Percentiles rank a stretch among this genome's conserved stretches.
Evolutionary conservation across 1,284 basidiomycete species (phyloP).

Genomic region (Peniophora sp.): DNA sequence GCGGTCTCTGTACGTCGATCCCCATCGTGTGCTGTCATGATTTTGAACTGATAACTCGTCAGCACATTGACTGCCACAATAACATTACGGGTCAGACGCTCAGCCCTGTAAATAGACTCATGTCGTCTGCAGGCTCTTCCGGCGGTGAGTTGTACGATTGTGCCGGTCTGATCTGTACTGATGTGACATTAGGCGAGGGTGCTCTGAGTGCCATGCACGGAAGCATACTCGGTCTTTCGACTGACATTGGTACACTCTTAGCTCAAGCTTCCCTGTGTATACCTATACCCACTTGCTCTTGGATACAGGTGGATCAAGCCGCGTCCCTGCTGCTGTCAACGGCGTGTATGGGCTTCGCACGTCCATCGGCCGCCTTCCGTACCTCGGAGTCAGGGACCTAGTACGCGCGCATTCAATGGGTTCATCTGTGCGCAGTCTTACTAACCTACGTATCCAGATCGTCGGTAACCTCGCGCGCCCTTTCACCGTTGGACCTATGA

Average conservation of each 20-base stretch:
- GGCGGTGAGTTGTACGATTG: background rate
- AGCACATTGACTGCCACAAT: background rate
- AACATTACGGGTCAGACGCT: background rate
- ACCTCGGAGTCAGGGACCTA: background rate
- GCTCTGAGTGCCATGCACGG: constrained; percentile 1
- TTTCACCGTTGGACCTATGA: background rate
- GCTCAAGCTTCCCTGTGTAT: too few species aligned
- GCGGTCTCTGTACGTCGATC: background rate
- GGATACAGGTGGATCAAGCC: background rate
- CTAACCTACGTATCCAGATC: too few species aligned
- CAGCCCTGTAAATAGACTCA: background rate
- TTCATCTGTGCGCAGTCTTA: background rate
- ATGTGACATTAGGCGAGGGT: background rate
- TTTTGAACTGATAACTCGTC: background rate
- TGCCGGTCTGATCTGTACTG: background rate
- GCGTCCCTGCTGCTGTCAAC: background rate
- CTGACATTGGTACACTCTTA: constrained; percentile 1
- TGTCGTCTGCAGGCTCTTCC: constrained; percentile 1
- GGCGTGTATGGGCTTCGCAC: background rate
- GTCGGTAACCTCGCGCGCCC: background rate
- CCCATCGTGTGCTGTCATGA: background rate
- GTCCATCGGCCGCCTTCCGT: background rate
- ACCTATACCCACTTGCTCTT: too few species aligned
- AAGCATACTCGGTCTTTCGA: background rate
- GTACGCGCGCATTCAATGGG: background rate